A percentile compares a stretch with the other conserved stretches of the same genome.
Evolutionary conservation across 2,329 filamentous ascomycete species (phyloP).

Genomic region (Calonectria pseudoturangicola): DNA sequence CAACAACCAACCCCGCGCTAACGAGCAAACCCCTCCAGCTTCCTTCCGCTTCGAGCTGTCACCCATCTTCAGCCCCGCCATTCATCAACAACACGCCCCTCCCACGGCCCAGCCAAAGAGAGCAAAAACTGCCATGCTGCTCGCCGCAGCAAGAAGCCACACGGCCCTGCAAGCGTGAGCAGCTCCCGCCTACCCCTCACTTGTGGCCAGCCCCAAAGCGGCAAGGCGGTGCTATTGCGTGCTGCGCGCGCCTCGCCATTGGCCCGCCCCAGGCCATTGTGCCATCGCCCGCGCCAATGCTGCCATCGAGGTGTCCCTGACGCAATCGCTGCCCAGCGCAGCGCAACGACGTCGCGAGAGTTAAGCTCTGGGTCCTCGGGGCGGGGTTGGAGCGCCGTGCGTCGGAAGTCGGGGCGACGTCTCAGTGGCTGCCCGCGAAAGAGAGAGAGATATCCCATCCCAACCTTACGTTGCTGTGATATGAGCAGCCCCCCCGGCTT

Average conservation of each 20-base stretch:
- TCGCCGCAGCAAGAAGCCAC: too few species aligned
- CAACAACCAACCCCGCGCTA: slow-evolving; percentile 32
- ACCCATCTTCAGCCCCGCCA: slow-evolving; percentile 11
- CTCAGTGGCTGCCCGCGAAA: slow-evolving; percentile 29
- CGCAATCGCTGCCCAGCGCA: slow-evolving; percentile 46
- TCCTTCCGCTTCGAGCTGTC: slow-evolving; percentile 29
- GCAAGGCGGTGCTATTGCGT: slow-evolving; percentile 54
- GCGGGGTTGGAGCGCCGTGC: slow-evolving; percentile 30
- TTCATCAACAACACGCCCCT: slow-evolving; percentile 3
- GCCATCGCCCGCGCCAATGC: slow-evolving; percentile 51
- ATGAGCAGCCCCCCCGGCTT: neutral
- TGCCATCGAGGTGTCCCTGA: slow-evolving; percentile 54
- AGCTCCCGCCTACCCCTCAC: slow-evolving; percentile 48
- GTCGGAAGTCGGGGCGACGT: slow-evolving; percentile 41
- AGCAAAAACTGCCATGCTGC: too few species aligned
- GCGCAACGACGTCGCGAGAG: slow-evolving; percentile 17
- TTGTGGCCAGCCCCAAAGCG: slow-evolving; percentile 45
- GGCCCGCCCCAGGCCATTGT: slow-evolving; percentile 46
- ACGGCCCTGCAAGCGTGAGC: neutral
- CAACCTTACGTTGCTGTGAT: neutral
- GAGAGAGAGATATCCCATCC: neutral
- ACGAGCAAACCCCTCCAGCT: slow-evolving; percentile 31
- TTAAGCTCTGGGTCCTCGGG: slow-evolving; percentile 34
- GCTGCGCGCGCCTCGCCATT: slow-evolving; percentile 48
- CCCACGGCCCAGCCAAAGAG: neutral